Evolutionary conservation across 2,329 filamentous ascomycete species (phyloP).

Genomic region (Aspergillus persii): DNA sequence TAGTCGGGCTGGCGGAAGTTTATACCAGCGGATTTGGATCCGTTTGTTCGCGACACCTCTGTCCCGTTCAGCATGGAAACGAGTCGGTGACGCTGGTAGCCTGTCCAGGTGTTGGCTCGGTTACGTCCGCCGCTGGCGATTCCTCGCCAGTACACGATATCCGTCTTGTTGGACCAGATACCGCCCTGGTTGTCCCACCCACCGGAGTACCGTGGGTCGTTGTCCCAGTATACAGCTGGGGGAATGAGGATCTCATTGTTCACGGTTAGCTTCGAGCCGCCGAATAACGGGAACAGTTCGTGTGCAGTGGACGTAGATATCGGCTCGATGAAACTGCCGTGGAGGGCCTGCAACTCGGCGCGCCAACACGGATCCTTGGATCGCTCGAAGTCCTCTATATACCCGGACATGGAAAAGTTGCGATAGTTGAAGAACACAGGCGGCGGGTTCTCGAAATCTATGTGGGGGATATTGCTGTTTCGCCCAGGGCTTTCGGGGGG

Average conservation of each 20-base stretch:
- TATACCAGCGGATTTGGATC: constrained; percentile 27
- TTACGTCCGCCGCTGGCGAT: constrained; percentile 49
- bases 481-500: constrained; percentile 17
- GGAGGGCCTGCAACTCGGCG: constrained; percentile 44
- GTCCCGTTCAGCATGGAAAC: constrained; percentile 70
- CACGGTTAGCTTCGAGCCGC: constrained; percentile 49
- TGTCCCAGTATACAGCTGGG: constrained; percentile 50
- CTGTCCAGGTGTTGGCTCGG: constrained; percentile 60
- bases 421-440: constrained; percentile 28
- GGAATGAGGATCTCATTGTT: constrained; percentile 55
- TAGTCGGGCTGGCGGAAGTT: constrained; percentile 31
- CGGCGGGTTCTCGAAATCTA: constrained; percentile 33
- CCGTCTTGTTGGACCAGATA: constrained; percentile 43
- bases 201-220: constrained; percentile 42
- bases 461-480: constrained; percentile 24
- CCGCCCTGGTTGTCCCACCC: constrained; percentile 37
- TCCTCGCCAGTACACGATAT: constrained; percentile 48
- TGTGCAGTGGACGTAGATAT: constrained; percentile 45
- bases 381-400: constrained; percentile 49
- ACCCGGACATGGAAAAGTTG: constrained; percentile 42
- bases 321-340: constrained; percentile 51
- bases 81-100: constrained; percentile 74
- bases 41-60: constrained; percentile 52
- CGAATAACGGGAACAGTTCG: constrained; percentile 49
- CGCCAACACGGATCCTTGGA: constrained; percentile 47